Conservation (phyloP, 2,329 filamentous ascomycete species). For the Aureobasidium sp. region DNA sequence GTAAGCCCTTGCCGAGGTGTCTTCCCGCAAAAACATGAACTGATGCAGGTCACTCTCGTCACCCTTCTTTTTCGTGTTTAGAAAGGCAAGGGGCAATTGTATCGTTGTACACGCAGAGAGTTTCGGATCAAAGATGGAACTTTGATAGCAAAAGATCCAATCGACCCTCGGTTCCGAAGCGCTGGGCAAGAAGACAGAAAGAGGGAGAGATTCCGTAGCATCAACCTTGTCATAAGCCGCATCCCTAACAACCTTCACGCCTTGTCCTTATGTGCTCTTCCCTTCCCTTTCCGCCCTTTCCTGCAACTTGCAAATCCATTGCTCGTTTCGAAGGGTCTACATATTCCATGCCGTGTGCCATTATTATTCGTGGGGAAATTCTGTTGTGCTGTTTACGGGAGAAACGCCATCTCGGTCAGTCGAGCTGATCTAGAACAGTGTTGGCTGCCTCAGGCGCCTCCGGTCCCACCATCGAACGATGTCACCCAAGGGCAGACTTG, state of each 20-base stretch:
- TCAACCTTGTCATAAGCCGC: slow-evolving; percentile 1
- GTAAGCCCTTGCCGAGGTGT: not conserved
- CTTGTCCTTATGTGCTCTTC: not conserved
- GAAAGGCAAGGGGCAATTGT: not conserved
- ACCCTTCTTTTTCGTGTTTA: not conserved
- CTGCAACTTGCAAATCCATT: not conserved
- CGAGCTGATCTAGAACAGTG: not conserved
- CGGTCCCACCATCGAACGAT: not conserved
- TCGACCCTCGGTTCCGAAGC: not conserved
- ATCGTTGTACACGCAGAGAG: not conserved
- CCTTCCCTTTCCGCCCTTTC: not conserved
- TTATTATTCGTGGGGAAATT: not conserved
- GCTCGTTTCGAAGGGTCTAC: not conserved
- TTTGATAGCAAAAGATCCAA: not conserved
- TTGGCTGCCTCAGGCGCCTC: not conserved
- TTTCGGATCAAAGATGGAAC: not conserved
- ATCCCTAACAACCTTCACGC: slow-evolving; percentile 6
- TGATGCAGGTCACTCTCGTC: not conserved
- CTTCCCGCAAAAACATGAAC: not conserved
- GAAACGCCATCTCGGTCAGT: not conserved
- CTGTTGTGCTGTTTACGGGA: not conserved
- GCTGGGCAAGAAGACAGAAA: not conserved
- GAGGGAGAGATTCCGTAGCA: not conserved
- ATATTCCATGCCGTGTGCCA: not conserved
- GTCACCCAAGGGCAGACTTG: not conserved